phyloP scores from a whole-genome alignment of 805 yeast genomes.

The Cyberlindnera xishuangbannaensis region DNA sequence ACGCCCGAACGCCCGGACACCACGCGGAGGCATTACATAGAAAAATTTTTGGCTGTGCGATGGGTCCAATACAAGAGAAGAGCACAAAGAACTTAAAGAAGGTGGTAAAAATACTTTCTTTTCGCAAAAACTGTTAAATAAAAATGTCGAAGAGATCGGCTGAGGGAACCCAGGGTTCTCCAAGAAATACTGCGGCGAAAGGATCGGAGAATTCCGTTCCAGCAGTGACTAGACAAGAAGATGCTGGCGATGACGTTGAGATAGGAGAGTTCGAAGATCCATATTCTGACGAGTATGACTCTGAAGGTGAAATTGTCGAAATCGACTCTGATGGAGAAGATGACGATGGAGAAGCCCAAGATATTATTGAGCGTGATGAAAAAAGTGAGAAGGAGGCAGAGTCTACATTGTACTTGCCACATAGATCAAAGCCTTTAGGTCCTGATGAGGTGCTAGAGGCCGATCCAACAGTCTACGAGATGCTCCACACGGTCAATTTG shows the following conservation, averaged over 20 bases:
- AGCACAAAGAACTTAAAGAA: no score
- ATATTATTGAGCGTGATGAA: constrained; percentile 31
- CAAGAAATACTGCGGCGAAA: constrained; percentile 24
- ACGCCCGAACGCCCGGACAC: no score
- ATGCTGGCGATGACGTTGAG: constrained; percentile 39
- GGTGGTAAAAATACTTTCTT: no score
- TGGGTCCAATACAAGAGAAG: no score
- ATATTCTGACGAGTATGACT: constrained; percentile 87
- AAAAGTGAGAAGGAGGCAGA: constrained; percentile 34
- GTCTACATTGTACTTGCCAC: constrained; percentile 72
- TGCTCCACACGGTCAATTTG: constrained; percentile 88
- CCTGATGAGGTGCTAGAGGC: constrained; percentile 96
- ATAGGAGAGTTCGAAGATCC: constrained; percentile 87
- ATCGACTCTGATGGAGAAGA: constrained; percentile 48
- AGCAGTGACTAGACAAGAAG: constrained; percentile 24
- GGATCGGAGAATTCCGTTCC: constrained; percentile 15
- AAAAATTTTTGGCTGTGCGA: no score
- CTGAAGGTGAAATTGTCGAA: constrained; percentile 85
- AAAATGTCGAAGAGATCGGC: constrained; percentile 28
- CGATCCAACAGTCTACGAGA: constrained; percentile 92
- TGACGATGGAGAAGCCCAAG: constrained; percentile 30
- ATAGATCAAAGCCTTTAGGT: constrained; percentile 82
- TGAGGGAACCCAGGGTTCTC: constrained; percentile 12
- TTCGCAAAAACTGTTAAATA: no score
- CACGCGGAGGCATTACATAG: no score